A percentile compares a stretch with the other conserved stretches of the same genome.
phyloP scores from a whole-genome alignment of 805 yeast genomes.

The Isabelozyma heimii region DNA sequence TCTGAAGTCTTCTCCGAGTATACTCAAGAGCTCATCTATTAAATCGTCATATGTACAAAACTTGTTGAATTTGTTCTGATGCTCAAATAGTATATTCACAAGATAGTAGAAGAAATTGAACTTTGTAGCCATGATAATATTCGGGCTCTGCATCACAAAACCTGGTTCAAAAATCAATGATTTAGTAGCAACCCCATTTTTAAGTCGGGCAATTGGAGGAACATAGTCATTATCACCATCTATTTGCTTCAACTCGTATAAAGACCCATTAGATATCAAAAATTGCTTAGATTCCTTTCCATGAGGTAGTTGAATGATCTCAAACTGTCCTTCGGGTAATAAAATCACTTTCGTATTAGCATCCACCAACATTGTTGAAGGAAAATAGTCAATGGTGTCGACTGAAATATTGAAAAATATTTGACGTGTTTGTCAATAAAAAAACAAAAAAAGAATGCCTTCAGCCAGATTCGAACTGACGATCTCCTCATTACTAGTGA shows the following conservation, averaged over 20 bases:
- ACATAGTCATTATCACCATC: constrained; percentile 35
- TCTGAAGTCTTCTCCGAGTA: constrained; percentile 26
- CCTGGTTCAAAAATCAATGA: constrained; percentile 40
- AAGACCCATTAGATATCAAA: constrained; percentile 9
- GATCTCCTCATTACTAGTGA: constrained; percentile 3
- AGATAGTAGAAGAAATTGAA: constrained; percentile 42
- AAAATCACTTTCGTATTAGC: constrained; percentile 10
- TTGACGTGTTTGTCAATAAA: background rate
- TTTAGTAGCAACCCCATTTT: constrained; percentile 34
- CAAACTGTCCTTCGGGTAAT: constrained; percentile 8
- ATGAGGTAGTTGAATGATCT: constrained; percentile 9
- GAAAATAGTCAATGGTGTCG: background rate
- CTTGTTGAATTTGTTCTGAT: constrained; percentile 19
- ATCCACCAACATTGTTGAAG: constrained; percentile 5
- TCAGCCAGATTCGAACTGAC: constrained; percentile 4
- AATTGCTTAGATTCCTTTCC: background rate
- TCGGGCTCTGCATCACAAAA: constrained; percentile 37
- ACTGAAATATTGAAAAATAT: background rate
- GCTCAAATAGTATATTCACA: constrained; percentile 28
- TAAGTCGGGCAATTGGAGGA: constrained; percentile 20
- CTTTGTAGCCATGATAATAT: constrained; percentile 36
- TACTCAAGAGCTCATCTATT: constrained; percentile 28
- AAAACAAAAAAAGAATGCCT: background rate
- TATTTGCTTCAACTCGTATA: constrained; percentile 41
- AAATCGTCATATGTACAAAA: constrained; percentile 44